Evolutionary conservation across 306 rosid species (phyloP), one percentile per base, ranked within the genome.

Genomic region (Styphnolobium japonicum): DNA sequence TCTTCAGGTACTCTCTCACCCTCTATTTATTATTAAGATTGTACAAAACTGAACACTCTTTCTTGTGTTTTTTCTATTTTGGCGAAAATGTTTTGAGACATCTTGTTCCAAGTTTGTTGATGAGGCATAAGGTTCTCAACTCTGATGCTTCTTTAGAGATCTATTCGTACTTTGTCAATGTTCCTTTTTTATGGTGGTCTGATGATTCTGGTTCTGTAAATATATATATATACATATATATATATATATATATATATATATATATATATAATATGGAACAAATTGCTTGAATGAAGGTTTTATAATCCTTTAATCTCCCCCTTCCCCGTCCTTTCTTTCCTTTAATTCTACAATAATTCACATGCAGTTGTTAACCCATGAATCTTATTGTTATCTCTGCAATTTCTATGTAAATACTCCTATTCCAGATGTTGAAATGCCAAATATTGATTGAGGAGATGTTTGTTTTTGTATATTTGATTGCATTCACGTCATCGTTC

Each of bases 1-100:
- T 85, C 97, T 95, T 43, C 97, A 92, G 98, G 98, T 94, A 82
- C 39, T 12, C 0, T 51, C 1, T 48, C 22, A 7, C 53, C 45
- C 60, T 43, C 46, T 33, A 11, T 70, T 1, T 16, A 2, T 4
- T 43, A 7, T 25, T 79, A 51, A 14, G 29, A 73, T 33, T 55
- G 43, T 63, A 37, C 10, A 62, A 10, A 22, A 25, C 5, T 58
- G 43, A 16, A 57, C 12, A 39, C 37, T 31, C 9, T 25, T 67
- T 60, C 21, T 29, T 58, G 11, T 6, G 43, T 37, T 25, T 46
- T 77, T 60, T n/a, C 22, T 69, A 19, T 57, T 10, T 66, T 66
- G 18, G 34, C 18, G 15, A 18, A 42, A 11, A 2, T 21, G 31
- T 52, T 10, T 46, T 34, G 31, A 39, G 5, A 11, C 9, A 53